These are phyloP conservation scores for Diaporthe aspalathi DNA, from an alignment of 2,329 filamentous ascomycete genomes.

Conservation along the genomic window DNA sequence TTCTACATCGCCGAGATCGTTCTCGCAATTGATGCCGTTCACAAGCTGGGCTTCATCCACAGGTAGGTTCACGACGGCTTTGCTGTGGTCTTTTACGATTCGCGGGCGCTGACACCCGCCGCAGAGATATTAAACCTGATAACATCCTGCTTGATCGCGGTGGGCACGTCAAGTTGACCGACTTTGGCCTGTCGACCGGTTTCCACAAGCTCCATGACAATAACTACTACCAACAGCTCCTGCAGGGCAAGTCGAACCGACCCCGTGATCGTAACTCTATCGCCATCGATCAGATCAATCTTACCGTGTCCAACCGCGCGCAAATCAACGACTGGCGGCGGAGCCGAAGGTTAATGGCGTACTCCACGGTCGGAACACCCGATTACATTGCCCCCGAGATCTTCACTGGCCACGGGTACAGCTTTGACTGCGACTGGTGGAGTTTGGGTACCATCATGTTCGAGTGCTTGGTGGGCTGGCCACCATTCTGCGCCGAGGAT, in stretches of 20 bases:
- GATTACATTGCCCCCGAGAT: slow-evolving; percentile 99
- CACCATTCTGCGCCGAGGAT: slow-evolving; percentile 98
- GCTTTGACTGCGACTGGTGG: slow-evolving; percentile 99
- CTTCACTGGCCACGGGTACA: slow-evolving; percentile 95
- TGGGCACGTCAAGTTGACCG: slow-evolving; percentile 97
- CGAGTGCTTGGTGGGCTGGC: slow-evolving; percentile 98
- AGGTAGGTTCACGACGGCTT: slow-evolving; percentile 69
- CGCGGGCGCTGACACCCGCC: background rate
- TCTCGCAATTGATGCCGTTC: slow-evolving; percentile 97
- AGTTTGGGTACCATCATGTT: slow-evolving; percentile 99
- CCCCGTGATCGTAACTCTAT: slow-evolving; percentile 90
- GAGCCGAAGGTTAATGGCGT: slow-evolving; percentile 93
- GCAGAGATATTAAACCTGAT: slow-evolving; percentile 97
- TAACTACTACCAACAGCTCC: slow-evolving; percentile 96
- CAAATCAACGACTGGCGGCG: slow-evolving; percentile 99
- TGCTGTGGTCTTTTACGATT: background rate
- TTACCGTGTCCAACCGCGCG: slow-evolving; percentile 96
- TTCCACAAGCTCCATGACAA: slow-evolving; percentile 99
- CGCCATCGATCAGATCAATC: slow-evolving; percentile 95
- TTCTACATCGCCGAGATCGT: slow-evolving; percentile 99
- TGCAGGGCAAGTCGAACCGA: slow-evolving; percentile 81
- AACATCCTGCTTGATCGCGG: slow-evolving; percentile 96
- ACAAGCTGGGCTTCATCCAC: slow-evolving; percentile 98
- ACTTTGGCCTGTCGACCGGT: slow-evolving; percentile 96
- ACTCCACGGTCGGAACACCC: slow-evolving; percentile 97